phyloP scores from a whole-genome alignment of 257 asterid species.

The Capsicum chinense region DNA sequence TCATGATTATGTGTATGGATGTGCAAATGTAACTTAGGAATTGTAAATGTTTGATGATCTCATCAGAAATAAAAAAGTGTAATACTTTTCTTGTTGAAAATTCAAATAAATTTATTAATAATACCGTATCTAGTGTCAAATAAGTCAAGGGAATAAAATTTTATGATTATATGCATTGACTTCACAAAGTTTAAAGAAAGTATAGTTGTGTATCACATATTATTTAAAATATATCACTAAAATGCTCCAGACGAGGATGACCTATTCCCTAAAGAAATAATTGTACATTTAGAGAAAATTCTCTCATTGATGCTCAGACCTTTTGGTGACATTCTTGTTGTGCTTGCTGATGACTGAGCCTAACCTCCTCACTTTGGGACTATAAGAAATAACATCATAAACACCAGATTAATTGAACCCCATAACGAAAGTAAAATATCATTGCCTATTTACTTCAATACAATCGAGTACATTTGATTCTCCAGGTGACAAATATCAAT shows the following conservation, averaged over 20 bases:
- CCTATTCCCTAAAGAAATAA: not conserved
- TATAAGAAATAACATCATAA: conserved; percentile 34
- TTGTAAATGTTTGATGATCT: conserved; percentile 49
- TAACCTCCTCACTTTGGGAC: conserved; percentile 68
- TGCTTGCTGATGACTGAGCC: conserved; percentile 70
- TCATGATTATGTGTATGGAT: too few relatives aligned
- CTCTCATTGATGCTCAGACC: conserved; percentile 42
- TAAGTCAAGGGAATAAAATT: not conserved
- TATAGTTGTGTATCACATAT: not conserved
- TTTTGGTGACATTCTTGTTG: conserved; percentile 76
- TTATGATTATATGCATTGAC: not conserved
- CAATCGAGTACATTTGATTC: not conserved
- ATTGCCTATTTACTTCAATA: not conserved
- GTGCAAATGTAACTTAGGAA: conserved; percentile 42
- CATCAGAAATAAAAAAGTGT: not conserved
- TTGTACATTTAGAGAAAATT: not conserved
- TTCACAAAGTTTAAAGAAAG: not conserved
- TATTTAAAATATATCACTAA: not conserved
- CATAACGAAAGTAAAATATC: not conserved
- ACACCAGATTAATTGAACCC: conserved; percentile 11
- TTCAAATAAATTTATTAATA: not conserved
- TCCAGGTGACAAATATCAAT: conserved; percentile 10
- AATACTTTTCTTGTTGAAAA: not conserved
- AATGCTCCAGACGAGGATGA: not conserved
- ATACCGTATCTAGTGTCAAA: not conserved